Evolutionary conservation across 805 yeast genomes (phyloP), one percentile per base, ranked within the genome.

Genomic region (Clavispora fructus): DNA sequence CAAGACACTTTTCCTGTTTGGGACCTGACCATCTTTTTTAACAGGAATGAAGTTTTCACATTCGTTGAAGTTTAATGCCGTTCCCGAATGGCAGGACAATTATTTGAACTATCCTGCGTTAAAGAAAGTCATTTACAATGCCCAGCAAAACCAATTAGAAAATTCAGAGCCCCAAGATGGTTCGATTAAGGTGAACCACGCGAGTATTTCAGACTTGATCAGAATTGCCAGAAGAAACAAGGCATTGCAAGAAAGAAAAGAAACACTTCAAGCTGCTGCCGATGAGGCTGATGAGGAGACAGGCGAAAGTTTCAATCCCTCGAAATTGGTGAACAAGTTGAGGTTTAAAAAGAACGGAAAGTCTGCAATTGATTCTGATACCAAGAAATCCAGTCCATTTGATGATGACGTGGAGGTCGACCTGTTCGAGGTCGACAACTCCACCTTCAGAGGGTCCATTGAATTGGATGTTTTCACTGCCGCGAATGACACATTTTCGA

Each of bases 51-150:
- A 75, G 63, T 75, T 75, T 52, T 67, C 75, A 28, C 78, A 74
- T 48, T 74, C 79, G 29, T 60, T 75, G 43, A 74, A 74, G 57
- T 72, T 75, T 52, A 75, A 75, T 52, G 73, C 76, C n/a, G 80
- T 75, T 31, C 80, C 80, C 6, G 80, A 75, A 56, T 75, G 79
- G 79, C 67, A 65, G 50, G 79, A 74, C 44, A 53, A 62, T 40
- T 75, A 75, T 49, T 55, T 75, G 49, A 66, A 71, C 46, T 75
- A 75, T 51, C 67, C 75, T 7, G 71, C 73, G 10, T 62, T 83
- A 52, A 83, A 83, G 57, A 79, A 80, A 55, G 57, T 71, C 28
- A 75, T 82, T 31, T 82, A 83, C 57, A 65, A 71, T 50, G 67
- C 83, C 32, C 85, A 80, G 47, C 67, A 67, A 46, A 63, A 61